Evolutionary conservation across 306 rosid species (phyloP), one percentile per base, ranked within the genome.

Genomic region (Sicyos baderoa): DNA sequence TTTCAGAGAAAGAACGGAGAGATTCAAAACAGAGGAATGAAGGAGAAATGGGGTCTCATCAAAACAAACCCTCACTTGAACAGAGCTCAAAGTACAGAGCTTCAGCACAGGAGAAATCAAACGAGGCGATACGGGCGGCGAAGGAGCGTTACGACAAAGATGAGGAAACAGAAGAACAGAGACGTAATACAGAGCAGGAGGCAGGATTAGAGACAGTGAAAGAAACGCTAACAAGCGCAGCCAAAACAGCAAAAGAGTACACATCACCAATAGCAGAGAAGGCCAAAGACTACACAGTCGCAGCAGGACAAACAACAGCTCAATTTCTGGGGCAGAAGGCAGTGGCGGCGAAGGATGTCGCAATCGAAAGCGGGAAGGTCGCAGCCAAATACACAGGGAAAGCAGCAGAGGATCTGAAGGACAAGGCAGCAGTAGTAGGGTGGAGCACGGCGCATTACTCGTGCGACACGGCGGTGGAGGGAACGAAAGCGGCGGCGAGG

Each of bases 381-480:
- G 84, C 87, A 0, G 84, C 74, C 0, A 76, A 45, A 18, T 70
- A 75, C n/a, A 80, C 87, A 1, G 78, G 75, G 0, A 77, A 83
- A 29, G 72, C 74, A 12, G 91, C 89, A 0, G 83, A 14, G 19
- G 85, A 76, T 16, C 61, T 83, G 80, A 85, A 91, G 81, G 96
- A 88, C 47, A 86, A 72, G 76, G 88, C 82, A 0, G 40, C 72
- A 1, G 89, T 51, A 82, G 87, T 76, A 0, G 96, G 89, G 7
- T 88, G 96, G 96, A 77, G 81, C 1, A 89, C 88, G 1, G 94
- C 84, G 0, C 81, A 91, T 74, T 88, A 75, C 70, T 74, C 89
- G 0, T 42, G 91, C 0, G 89, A 83, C 77, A 49, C 56, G 21
- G 80, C 95, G 0, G 88, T 85, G 79, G 87, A 88, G 17, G 96